Evolutionary conservation across 129 eudicot genomes (phyloP), one percentile per base, ranked within the genome.

Genomic region (Pseudognaphalium luteoalbum): DNA sequence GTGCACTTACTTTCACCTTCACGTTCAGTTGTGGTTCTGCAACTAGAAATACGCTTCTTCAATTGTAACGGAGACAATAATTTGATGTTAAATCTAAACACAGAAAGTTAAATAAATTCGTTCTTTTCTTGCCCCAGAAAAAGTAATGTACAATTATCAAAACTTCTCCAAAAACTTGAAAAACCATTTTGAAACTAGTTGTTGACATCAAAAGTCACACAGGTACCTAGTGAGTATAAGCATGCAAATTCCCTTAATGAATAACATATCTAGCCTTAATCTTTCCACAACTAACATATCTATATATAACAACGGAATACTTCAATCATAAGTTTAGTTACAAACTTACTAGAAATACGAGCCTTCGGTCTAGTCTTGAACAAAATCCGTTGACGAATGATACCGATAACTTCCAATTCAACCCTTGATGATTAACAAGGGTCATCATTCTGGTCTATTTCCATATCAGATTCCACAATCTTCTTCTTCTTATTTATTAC

Each of bases 341-440:
- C 60, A n/a, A 54, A 50, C 86, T 83, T 84, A 86, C 93, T 83
- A 10, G 93, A 87, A 30, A 95, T 95, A 29, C 89, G 88, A 71
- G 99, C 97, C 83, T 85, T 91, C 0, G 99, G 97, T 71, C 99
- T 83, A 67, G 90, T 95, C 80, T 91, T 95, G 89, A 95, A 95
- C 80, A n/a, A 95, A 71, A 95, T 89, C 70, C 89, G 80, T 7
- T 95, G 96, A n/a, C 97, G 88, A 79, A 91, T 86, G 61, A 95
- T 76, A 60, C 99, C 97, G 58, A 89, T 77, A 57, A 95, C 99
- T 57, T 95, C 88, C 80, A 95, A 59, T 37, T 91, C 97, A 64
- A 86, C 88, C 44, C 72, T 70, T 25, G 86, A 51, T 14, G 88
- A 75, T 61, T 62, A 61, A 22, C 17, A 7, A 17, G 42, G 42